Evolutionary conservation across 139 green algal genomes (phyloP).

Genomic region (Chlorella sp.): DNA sequence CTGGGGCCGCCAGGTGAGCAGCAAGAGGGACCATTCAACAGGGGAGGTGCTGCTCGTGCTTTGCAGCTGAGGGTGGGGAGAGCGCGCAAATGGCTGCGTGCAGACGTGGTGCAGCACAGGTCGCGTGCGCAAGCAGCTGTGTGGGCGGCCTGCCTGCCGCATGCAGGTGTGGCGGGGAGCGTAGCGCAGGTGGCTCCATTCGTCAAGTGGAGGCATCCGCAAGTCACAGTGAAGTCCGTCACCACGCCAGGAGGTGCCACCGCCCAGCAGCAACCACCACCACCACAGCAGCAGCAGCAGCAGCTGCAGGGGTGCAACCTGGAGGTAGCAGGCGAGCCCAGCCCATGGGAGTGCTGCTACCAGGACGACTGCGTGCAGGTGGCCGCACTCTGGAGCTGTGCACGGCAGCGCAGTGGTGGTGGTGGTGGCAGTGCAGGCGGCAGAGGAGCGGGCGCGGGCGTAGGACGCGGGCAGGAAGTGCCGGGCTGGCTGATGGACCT

Average conservation of each 20-base stretch:
- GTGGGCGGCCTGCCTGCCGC: too few relatives aligned
- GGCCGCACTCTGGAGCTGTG: slow-evolving; percentile 20
- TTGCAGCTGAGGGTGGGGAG: too few relatives aligned
- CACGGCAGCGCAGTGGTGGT: too few relatives aligned
- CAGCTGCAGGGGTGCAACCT: not conserved
- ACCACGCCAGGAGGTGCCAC: too few relatives aligned
- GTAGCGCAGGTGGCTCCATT: not conserved
- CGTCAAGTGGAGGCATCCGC: not conserved
- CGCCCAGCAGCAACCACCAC: too few relatives aligned
- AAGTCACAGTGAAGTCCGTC: not conserved
- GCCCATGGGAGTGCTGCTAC: slow-evolving; percentile 6
- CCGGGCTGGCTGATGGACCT: slow-evolving; percentile 1
- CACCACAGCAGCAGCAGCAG: not conserved
- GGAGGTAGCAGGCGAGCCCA: slow-evolving; percentile 1
- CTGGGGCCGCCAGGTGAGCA: slow-evolving; percentile 44
- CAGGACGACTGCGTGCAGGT: slow-evolving; percentile 51
- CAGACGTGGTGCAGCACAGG: too few relatives aligned
- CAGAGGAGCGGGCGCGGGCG: not conserved
- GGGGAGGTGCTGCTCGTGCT: not conserved
- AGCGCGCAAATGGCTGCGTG: too few relatives aligned
- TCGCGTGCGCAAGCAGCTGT: too few relatives aligned
- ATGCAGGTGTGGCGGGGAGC: slow-evolving; percentile 1
- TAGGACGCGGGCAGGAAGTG: not conserved
- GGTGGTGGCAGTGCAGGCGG: not conserved
- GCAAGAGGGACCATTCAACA: not conserved